Percentiles rank a stretch among this genome's conserved stretches.
These are phyloP conservation scores for Colletotrichum spaethianum DNA, from an alignment of 2,329 filamentous ascomycete genomes.

Conservation along the genomic window DNA sequence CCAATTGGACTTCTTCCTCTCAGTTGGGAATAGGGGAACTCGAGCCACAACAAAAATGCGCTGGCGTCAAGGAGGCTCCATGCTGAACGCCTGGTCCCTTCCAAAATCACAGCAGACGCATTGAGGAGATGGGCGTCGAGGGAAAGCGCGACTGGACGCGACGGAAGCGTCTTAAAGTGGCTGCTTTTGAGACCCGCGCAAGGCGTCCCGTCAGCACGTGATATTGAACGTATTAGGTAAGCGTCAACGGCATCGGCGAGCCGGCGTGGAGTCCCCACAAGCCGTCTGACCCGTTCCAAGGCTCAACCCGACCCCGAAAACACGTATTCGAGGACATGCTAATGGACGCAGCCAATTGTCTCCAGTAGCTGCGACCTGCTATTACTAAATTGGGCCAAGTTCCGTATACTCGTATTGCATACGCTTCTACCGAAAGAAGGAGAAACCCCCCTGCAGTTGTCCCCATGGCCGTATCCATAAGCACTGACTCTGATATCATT, in stretches of 20 bases:
- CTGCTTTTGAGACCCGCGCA: slow-evolving; percentile 14
- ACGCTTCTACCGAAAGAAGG: not conserved
- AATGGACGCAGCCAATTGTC: not conserved
- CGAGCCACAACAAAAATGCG: slow-evolving; percentile 32
- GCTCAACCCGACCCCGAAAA: not conserved
- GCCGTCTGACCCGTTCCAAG: slow-evolving; percentile 7
- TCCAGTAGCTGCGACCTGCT: not conserved
- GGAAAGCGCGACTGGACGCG: slow-evolving; percentile 35
- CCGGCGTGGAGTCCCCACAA: not conserved
- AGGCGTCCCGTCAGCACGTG: slow-evolving; percentile 10
- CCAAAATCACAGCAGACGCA: slow-evolving; percentile 30
- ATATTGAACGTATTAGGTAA: not conserved
- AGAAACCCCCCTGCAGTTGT: not conserved
- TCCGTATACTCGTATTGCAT: slow-evolving; percentile 5
- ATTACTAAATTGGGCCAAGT: slow-evolving; percentile 2
- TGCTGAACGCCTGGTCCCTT: slow-evolving; percentile 27
- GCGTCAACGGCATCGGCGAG: not conserved
- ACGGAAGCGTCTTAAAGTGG: slow-evolving; percentile 32
- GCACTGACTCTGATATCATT: not conserved
- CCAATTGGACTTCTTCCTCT: not conserved
- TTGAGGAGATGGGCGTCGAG: slow-evolving; percentile 15
- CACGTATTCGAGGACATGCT: not conserved
- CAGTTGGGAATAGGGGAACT: slow-evolving; percentile 10
- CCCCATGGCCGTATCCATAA: slow-evolving; percentile 7
- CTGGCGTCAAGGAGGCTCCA: slow-evolving; percentile 37